These are phyloP conservation scores for Herpotrichia juniperi DNA, from an alignment of 2,329 filamentous ascomycete species.

Conservation along the genomic window DNA sequence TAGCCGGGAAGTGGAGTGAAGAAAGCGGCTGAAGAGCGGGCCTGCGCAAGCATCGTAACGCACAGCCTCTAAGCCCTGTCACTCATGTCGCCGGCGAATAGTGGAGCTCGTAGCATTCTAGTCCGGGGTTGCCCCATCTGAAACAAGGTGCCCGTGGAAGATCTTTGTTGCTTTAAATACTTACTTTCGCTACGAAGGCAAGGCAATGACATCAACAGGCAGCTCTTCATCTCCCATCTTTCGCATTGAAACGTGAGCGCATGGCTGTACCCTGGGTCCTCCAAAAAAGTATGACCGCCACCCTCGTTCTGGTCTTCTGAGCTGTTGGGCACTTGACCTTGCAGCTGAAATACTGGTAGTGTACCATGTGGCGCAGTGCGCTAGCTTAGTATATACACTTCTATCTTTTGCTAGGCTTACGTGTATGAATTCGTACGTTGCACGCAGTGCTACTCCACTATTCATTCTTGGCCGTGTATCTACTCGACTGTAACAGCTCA, in stretches of 20 bases:
- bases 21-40: constrained; percentile 1
- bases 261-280: too few species aligned
- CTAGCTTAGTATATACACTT: too few species aligned
- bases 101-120: background rate
- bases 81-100: background rate
- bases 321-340: too few species aligned
- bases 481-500: background rate
- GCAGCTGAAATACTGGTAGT: background rate
- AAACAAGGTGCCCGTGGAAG: background rate
- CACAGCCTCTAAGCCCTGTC: background rate
- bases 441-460: background rate
- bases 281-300: too few species aligned
- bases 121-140: background rate
- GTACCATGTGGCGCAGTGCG: background rate
- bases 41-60: background rate
- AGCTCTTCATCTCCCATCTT: too few species aligned
- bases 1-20: background rate
- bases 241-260: too few species aligned
- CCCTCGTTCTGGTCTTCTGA: too few species aligned
- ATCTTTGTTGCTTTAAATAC: background rate
- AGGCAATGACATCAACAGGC: background rate
- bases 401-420: background rate
- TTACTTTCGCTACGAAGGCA: background rate
- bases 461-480: background rate
- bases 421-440: background rate